A percentile compares a stretch with the other conserved stretches of the same genome.
Evolutionary conservation across 768 basidiomycete genomes (phyloP).

Genomic region (Dioszegia crocea): DNA sequence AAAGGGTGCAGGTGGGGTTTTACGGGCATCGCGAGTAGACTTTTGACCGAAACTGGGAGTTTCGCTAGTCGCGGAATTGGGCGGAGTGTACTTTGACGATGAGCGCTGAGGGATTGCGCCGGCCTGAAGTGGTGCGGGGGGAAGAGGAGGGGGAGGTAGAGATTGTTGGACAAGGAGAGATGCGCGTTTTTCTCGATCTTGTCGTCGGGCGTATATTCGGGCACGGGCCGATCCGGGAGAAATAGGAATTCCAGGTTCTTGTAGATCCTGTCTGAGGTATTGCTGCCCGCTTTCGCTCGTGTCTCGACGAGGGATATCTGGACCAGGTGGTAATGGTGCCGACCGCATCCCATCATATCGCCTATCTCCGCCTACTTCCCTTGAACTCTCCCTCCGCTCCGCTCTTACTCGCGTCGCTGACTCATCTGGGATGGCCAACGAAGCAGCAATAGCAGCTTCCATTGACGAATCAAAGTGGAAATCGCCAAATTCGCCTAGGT

Average conservation of each 20-base stretch:
- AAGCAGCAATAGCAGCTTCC: conserved; percentile 35
- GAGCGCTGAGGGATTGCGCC: conserved; percentile 9
- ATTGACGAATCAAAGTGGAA: conserved; percentile 38
- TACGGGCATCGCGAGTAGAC: conserved; percentile 17
- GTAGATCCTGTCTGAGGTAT: neutral
- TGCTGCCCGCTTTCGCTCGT: neutral
- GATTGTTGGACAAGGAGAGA: conserved; percentile 1
- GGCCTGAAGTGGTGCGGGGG: neutral
- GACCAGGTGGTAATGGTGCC: conserved; percentile 6
- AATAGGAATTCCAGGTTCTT: neutral
- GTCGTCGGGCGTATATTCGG: conserved; percentile 3
- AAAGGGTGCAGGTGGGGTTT: conserved; percentile 27
- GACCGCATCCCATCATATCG: neutral
- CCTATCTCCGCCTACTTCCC: neutral
- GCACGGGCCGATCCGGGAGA: conserved; percentile 9
- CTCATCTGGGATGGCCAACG: conserved; percentile 25
- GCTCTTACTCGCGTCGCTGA: neutral
- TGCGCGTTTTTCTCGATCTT: conserved; percentile 4
- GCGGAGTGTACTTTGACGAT: conserved; percentile 21
- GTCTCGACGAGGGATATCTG: neutral
- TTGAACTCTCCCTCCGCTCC: neutral
- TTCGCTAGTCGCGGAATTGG: conserved; percentile 32
- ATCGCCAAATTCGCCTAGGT: conserved; percentile 24
- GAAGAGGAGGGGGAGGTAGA: neutral
- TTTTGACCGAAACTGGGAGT: neutral